These are phyloP conservation scores for Aureobasidium subglaciale DNA, from an alignment of 2,329 filamentous ascomycete genomes.

Conservation along the genomic window DNA sequence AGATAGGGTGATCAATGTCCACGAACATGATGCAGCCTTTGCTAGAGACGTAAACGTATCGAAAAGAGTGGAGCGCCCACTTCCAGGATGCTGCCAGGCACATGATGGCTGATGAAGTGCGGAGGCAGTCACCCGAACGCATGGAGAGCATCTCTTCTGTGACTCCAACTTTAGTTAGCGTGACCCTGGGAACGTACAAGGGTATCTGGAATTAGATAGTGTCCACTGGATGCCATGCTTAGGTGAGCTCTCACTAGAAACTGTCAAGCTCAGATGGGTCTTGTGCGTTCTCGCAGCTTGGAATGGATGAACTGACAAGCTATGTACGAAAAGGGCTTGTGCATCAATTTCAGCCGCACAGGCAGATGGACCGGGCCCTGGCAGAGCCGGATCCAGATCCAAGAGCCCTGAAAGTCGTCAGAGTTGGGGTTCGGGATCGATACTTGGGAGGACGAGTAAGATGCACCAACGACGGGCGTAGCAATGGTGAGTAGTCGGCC, in stretches of 20 bases:
- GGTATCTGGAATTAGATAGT: no score
- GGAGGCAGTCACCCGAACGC: not conserved
- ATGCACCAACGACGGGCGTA: not conserved
- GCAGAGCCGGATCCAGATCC: not conserved
- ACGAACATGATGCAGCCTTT: not conserved
- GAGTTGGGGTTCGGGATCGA: not conserved
- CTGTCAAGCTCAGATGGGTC: not conserved
- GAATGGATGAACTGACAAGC: no score
- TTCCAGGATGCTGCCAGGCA: not conserved
- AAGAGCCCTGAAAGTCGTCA: not conserved
- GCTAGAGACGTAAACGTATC: not conserved
- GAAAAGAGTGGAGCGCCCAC: not conserved
- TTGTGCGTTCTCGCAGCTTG: not conserved
- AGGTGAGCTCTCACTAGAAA: not conserved
- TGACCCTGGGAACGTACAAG: not conserved
- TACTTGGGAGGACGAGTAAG: not conserved
- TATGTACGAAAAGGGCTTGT: no score
- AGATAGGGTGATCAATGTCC: not conserved
- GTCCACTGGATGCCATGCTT: not conserved
- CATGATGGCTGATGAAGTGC: no score
- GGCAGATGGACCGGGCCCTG: not conserved
- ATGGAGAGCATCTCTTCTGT: not conserved
- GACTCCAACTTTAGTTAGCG: not conserved
- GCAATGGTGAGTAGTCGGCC: not conserved
- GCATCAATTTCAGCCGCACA: not conserved